Percentiles rank a stretch among this genome's conserved stretches.
phyloP scores from a whole-genome alignment of 1,284 basidiomycete species.

The Microbotryum intermedium region DNA sequence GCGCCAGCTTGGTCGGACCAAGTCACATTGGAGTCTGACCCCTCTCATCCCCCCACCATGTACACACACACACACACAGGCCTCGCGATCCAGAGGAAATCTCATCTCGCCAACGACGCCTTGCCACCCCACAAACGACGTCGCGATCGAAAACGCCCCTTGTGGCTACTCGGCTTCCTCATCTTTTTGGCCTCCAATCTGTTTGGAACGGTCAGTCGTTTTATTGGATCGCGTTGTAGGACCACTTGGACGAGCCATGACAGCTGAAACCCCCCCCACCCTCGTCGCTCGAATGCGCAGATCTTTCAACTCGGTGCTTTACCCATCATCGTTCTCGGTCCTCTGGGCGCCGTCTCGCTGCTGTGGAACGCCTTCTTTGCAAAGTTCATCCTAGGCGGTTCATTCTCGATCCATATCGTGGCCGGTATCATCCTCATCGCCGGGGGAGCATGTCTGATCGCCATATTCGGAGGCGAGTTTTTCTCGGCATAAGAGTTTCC shows the following conservation, averaged over 20 bases:
- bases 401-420: conserved; percentile 75
- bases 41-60: too few relatives aligned
- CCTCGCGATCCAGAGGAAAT: conserved; percentile 88
- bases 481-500: too few relatives aligned
- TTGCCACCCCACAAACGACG: conserved; percentile 56
- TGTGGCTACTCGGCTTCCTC: conserved; percentile 76
- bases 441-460: conserved; percentile 79
- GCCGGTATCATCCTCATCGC: conserved; percentile 76
- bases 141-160: conserved; percentile 65
- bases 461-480: conserved; percentile 59
- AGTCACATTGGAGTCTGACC: too few relatives aligned
- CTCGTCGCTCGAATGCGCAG: not conserved
- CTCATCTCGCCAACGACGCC: conserved; percentile 75
- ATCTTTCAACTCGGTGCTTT: conserved; percentile 90
- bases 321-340: conserved; percentile 80
- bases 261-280: too few relatives aligned
- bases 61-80: conserved; percentile 40
- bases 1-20: too few relatives aligned
- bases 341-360: conserved; percentile 72
- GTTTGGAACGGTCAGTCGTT: conserved; percentile 44
- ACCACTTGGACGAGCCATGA: too few relatives aligned
- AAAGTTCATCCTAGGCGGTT: conserved; percentile 71
- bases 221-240: too few relatives aligned
- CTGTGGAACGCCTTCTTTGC: conserved; percentile 95
- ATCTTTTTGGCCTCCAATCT: conserved; percentile 62